Evolutionary conservation across 805 yeast genomes (phyloP).

Genomic region (Candida sphagnicola): DNA sequence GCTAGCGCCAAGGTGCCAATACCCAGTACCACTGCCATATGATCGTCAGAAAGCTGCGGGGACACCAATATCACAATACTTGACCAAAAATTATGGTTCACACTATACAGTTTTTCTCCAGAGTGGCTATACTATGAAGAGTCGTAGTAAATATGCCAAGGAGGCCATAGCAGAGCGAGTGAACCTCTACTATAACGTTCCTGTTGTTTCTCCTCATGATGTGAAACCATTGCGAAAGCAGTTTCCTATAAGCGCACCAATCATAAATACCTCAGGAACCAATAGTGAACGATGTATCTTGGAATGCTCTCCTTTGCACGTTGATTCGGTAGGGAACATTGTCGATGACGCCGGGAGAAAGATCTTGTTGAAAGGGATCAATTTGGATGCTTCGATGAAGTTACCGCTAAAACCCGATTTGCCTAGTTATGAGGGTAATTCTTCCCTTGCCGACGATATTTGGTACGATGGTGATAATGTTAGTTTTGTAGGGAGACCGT

Average conservation of each 20-base stretch:
- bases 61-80: too few species aligned
- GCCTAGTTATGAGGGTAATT: conserved; percentile 37
- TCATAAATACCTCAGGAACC: conserved; percentile 8
- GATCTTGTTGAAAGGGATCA: conserved; percentile 73
- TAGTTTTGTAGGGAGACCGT: conserved; percentile 81
- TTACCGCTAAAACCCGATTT: conserved; percentile 57
- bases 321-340: conserved; percentile 49
- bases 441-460: conserved; percentile 32
- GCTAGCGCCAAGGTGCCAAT: background rate
- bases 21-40: too few species aligned
- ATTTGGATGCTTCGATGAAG: conserved; percentile 72
- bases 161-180: conserved; percentile 30
- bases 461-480: conserved; percentile 72
- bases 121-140: background rate
- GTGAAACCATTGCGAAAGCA: conserved; percentile 24
- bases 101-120: too few species aligned
- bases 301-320: conserved; percentile 18
- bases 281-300: conserved; percentile 9
- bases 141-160: conserved; percentile 15
- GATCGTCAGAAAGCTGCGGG: too few species aligned
- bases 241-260: conserved; percentile 15
- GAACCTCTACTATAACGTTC: conserved; percentile 21
- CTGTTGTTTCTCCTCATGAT: conserved; percentile 20
- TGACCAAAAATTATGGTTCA: too few species aligned
- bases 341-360: conserved; percentile 52